A percentile compares a stretch with the other conserved stretches of the same genome.
These are phyloP conservation scores for Drechslera avenae DNA, from an alignment of 2,329 filamentous ascomycete genomes.

Conservation along the genomic window DNA sequence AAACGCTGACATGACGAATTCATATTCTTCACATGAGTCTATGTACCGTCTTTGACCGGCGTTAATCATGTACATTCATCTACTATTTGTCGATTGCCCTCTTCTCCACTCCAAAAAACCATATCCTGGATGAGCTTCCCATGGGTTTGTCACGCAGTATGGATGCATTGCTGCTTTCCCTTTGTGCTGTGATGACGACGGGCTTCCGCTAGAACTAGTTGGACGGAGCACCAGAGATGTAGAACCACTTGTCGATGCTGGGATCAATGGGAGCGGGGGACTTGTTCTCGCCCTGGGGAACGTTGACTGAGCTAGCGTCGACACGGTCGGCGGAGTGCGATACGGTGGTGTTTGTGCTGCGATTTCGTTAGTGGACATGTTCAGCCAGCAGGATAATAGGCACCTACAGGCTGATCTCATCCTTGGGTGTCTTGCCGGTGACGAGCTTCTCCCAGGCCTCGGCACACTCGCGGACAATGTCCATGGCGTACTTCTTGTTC, in stretches of 20 bases:
- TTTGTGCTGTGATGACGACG: background rate
- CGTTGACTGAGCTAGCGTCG: slow-evolving; percentile 70
- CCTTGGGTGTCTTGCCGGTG: slow-evolving; percentile 81
- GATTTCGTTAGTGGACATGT: slow-evolving; percentile 21
- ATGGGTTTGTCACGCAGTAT: background rate
- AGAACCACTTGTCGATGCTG: slow-evolving; percentile 99
- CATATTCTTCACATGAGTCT: slow-evolving; percentile 25
- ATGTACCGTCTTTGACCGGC: slow-evolving; percentile 22
- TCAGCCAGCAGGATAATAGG: slow-evolving; percentile 26
- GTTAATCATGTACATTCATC: slow-evolving; percentile 16
- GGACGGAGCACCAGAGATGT: slow-evolving; percentile 85
- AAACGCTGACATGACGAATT: slow-evolving; percentile 4
- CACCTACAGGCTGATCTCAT: slow-evolving; percentile 81
- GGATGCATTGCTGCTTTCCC: slow-evolving; percentile 5
- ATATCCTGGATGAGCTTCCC: background rate
- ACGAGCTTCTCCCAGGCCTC: slow-evolving; percentile 98
- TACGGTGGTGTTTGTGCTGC: slow-evolving; percentile 82
- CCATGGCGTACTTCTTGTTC: slow-evolving; percentile 98
- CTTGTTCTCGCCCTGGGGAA: slow-evolving; percentile 81
- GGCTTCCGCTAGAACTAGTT: slow-evolving; percentile 9
- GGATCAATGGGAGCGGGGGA: slow-evolving; percentile 86
- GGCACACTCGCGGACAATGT: slow-evolving; percentile 92
- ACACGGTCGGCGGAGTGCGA: slow-evolving; percentile 74
- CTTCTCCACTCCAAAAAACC: slow-evolving; percentile 1
- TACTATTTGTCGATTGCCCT: background rate